phyloP scores from a whole-genome alignment of 805 yeast genomes.

The Barnettozyma botsteinii region DNA sequence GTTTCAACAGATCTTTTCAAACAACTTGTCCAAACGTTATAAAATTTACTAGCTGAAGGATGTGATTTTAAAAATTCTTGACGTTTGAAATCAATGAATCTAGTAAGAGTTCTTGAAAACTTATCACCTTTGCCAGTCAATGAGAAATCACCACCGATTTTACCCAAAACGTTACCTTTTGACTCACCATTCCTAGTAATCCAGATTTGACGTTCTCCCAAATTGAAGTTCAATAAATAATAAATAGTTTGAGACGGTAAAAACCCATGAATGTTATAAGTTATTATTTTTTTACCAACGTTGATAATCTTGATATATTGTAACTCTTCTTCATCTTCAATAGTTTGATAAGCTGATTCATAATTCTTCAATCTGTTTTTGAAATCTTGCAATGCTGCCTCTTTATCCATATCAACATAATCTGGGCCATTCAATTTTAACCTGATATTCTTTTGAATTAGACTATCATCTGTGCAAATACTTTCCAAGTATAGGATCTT shows the following conservation, averaged over 20 bases:
- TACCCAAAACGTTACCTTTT: slow-evolving; percentile 75
- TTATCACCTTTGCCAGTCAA: slow-evolving; percentile 73
- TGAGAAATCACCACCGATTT: slow-evolving; percentile 87
- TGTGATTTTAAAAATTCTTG: slow-evolving; percentile 41
- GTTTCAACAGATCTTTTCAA: slow-evolving; percentile 73
- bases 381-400: slow-evolving; percentile 74
- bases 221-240: slow-evolving; percentile 81
- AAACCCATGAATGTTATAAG: slow-evolving; percentile 83
- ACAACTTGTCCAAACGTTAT: slow-evolving; percentile 93
- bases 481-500: slow-evolving; percentile 84
- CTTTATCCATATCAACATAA: slow-evolving; percentile 79
- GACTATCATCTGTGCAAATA: slow-evolving; percentile 71
- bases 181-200: slow-evolving; percentile 94
- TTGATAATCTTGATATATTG: slow-evolving; percentile 95
- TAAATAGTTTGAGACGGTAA: slow-evolving; percentile 90
- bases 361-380: slow-evolving; percentile 75
- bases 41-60: slow-evolving; percentile 24
- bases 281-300: slow-evolving; percentile 90
- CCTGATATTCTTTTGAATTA: slow-evolving; percentile 78
- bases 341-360: slow-evolving; percentile 85
- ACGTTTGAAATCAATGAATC: slow-evolving; percentile 68
- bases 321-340: slow-evolving; percentile 67
- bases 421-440: slow-evolving; percentile 92
- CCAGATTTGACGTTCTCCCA: slow-evolving; percentile 88
- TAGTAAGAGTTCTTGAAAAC: slow-evolving; percentile 67